Conservation (phyloP, 2,329 filamentous ascomycete genomes). For the Fragosphaeria purpurea region DNA sequence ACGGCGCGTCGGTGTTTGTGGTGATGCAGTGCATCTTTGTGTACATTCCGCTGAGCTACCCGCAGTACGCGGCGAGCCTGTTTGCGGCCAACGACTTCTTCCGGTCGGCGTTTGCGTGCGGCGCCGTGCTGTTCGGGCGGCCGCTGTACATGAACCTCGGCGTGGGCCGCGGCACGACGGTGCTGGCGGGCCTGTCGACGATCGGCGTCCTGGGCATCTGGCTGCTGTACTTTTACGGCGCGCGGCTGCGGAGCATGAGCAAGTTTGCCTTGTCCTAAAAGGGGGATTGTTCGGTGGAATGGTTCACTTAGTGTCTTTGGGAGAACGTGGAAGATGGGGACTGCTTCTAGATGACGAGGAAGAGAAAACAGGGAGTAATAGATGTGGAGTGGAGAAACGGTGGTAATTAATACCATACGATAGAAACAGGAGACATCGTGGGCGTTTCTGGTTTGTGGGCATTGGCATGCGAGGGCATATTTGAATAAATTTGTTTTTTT, state of each 20-base stretch:
- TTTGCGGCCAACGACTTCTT: slow-evolving; percentile 54
- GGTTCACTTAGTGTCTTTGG: too few relatives aligned
- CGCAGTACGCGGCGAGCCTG: slow-evolving; percentile 45
- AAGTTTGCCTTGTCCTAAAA: slow-evolving; percentile 39
- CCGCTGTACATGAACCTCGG: slow-evolving; percentile 51
- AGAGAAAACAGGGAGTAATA: too few relatives aligned
- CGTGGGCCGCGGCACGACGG: slow-evolving; percentile 43
- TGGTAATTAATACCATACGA: too few relatives aligned
- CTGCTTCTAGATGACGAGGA: too few relatives aligned
- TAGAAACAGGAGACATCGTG: too few relatives aligned
- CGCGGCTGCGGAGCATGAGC: slow-evolving; percentile 42
- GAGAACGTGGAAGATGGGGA: too few relatives aligned
- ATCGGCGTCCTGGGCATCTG: slow-evolving; percentile 50
- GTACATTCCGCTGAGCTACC: slow-evolving; percentile 47
- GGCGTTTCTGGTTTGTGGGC: too few relatives aligned
- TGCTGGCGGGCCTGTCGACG: slow-evolving; percentile 45
- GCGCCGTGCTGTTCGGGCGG: slow-evolving; percentile 48
- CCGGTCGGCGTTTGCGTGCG: slow-evolving; percentile 47
- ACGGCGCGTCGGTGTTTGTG: slow-evolving; percentile 40
- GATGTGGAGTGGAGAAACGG: too few relatives aligned
- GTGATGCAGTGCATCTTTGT: slow-evolving; percentile 52
- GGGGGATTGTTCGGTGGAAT: not conserved
- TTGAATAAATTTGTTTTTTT: too few relatives aligned
- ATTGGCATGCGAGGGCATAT: too few relatives aligned
- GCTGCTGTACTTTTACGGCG: slow-evolving; percentile 48